A percentile compares a stretch with the other conserved stretches of the same genome.
phyloP scores from a whole-genome alignment of 2,329 filamentous ascomycete species.

The Ophiobolus disseminans region DNA sequence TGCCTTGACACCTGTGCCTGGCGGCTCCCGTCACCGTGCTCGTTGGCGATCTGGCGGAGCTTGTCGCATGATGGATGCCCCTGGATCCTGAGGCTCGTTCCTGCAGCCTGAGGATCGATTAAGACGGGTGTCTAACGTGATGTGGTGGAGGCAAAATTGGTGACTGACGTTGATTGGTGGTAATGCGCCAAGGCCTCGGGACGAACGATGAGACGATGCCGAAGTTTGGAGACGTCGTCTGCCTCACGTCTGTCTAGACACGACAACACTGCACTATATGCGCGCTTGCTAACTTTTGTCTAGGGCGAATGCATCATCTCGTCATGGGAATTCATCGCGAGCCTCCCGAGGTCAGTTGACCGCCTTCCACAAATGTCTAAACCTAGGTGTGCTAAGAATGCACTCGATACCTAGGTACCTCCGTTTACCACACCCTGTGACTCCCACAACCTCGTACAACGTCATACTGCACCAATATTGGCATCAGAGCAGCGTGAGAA shows the following conservation, averaged over 20 bases:
- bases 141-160: background rate
- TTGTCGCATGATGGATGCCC: constrained; percentile 35
- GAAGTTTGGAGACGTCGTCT: constrained; percentile 40
- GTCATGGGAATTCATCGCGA: background rate
- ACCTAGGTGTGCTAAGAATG: too few species aligned
- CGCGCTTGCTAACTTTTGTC: constrained; percentile 6
- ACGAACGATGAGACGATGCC: constrained; percentile 27
- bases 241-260: constrained; percentile 23
- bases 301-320: background rate
- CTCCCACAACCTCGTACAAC: too few species aligned
- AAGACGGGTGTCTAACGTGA: too few species aligned
- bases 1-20: constrained; percentile 21
- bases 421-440: too few species aligned
- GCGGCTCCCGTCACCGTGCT: constrained; percentile 15
- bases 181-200: constrained; percentile 17
- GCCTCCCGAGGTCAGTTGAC: background rate
- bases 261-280: background rate
- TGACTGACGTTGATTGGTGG: constrained; percentile 27
- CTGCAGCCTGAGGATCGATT: constrained; percentile 17
- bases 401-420: too few species aligned
- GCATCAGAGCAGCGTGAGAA: too few species aligned
- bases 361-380: background rate
- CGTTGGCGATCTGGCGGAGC: constrained; percentile 12
- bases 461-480: too few species aligned
- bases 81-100: constrained; percentile 18